Percentiles rank a stretch among this genome's conserved stretches.
phyloP scores from a whole-genome alignment of 495 filamentous ascomycete species.

The Sphaerosporella brunnea region DNA sequence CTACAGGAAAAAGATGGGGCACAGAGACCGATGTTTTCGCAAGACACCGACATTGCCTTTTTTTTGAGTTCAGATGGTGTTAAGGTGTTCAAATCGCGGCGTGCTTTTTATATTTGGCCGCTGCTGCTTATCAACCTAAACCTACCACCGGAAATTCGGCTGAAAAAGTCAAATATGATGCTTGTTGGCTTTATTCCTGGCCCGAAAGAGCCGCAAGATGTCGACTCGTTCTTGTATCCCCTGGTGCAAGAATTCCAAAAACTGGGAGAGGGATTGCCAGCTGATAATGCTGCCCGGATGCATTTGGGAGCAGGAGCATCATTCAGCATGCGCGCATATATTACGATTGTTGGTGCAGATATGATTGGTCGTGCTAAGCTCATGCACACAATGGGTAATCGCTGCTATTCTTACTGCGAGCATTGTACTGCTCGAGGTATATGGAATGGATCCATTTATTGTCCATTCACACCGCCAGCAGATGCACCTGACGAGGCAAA shows the following conservation, averaged over 20 bases:
- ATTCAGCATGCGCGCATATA: neutral
- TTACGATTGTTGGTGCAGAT: neutral
- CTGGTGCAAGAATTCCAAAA: slow-evolving; percentile 7
- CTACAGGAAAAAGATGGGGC: neutral
- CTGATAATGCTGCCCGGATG: neutral
- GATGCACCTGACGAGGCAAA: too few relatives aligned
- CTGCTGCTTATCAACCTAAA: slow-evolving; percentile 1
- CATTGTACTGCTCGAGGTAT: neutral
- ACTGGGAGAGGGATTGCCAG: neutral
- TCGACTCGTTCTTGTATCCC: slow-evolving; percentile 6
- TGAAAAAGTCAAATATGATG: slow-evolving; percentile 2
- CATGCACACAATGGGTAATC: neutral
- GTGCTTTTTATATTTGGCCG: neutral
- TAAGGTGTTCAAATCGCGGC: neutral
- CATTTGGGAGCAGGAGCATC: too few relatives aligned
- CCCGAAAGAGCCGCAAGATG: slow-evolving; percentile 8
- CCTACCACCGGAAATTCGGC: slow-evolving; percentile 1
- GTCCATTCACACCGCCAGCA: too few relatives aligned
- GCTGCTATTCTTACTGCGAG: neutral
- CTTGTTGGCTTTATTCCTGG: slow-evolving; percentile 8
- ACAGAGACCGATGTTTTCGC: neutral
- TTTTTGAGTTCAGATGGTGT: neutral
- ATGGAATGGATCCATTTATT: too few relatives aligned
- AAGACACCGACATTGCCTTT: neutral
- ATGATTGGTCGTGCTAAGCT: neutral